Evolutionary conservation across 805 yeast species (phyloP).

Genomic region (Lipomyces japonicus): DNA sequence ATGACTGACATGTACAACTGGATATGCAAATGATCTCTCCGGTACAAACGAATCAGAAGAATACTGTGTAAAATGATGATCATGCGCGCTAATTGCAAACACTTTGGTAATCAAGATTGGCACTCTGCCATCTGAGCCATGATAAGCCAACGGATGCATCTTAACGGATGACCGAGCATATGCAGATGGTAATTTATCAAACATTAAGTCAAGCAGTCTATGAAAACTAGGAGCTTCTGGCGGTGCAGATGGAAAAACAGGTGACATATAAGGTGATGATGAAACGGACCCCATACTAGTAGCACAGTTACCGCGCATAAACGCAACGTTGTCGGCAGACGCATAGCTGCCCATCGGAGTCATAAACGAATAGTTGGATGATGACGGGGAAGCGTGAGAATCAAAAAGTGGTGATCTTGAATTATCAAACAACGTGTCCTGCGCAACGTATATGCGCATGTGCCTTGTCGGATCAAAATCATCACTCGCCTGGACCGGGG

Average conservation of each 20-base stretch:
- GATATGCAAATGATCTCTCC: background rate
- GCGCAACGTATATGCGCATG: conserved; percentile 2
- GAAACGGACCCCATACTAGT: background rate
- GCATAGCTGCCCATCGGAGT: background rate
- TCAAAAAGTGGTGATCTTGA: conserved; percentile 1
- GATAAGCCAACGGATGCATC: background rate
- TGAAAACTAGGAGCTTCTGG: conserved; percentile 2
- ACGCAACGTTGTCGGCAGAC: background rate
- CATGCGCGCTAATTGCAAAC: background rate
- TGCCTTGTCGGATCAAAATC: conserved; percentile 3
- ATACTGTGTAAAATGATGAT: background rate
- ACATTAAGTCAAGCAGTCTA: conserved; percentile 4
- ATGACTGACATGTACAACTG: background rate
- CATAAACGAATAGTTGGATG: background rate
- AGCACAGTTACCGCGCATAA: background rate
- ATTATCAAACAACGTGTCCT: background rate
- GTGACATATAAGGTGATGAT: background rate
- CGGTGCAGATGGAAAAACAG: conserved; percentile 1
- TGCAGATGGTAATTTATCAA: conserved; percentile 1
- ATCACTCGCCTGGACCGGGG: background rate
- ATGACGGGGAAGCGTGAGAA: background rate
- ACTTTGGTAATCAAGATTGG: conserved; percentile 1
- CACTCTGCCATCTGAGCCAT: background rate
- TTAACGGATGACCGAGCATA: background rate
- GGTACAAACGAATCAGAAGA: background rate